Evolutionary conservation across 2,329 filamentous ascomycete genomes (phyloP), one percentile per base, ranked within the genome.

Genomic region (Trichoderma afroharzianum): DNA sequence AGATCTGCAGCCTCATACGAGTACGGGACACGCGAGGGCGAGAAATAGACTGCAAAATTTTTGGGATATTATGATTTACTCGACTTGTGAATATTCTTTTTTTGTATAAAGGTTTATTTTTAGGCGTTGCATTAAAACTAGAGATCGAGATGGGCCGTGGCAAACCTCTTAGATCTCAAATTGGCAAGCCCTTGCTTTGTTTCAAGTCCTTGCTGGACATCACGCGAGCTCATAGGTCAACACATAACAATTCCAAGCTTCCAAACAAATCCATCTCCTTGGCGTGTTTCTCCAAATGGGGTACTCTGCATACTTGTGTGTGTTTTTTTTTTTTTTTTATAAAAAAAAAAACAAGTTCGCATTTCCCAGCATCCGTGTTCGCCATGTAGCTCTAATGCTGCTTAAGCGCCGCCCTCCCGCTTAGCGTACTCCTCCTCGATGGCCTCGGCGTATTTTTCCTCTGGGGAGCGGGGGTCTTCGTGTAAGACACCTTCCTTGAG

Each of bases 401-500:
- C 43, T 85, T 76, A 90, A 73, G 88, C 88, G 74, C 88, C 88
- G 36, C 88, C 88, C 81, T 90, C 88, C 33, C 88, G 83, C 81
- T 90, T 90, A 72, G 88, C 88, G 76, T 90, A 90, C 77, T 90
- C 88, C 1, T 89, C 87, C 80, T 90, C 87, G 47, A 90, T 90
- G 21, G 87, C 87, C 79, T 90, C 88, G 72, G 85, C 83, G 74
- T 90, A 90, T 75, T 85, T 85, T 75, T 87, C 84, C 32, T 88
- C 85, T 4, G 86, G 80, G n/a, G 83, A 84, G 71, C 89, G 86
- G 2, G 89, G 89, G 76, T 92, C 90, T 75, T 91, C 88, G 72
- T 88, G 89, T 74, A 98, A 83, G 70, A 98, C 93, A 6, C 94
- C 94, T 76, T 92, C 90, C 77, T 92, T 90, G 71, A 97, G 86